Percentiles rank a stretch among this genome's conserved stretches.
Evolutionary conservation across 163 green algal genomes (phyloP).

Genomic region (Volvox carteri): DNA sequence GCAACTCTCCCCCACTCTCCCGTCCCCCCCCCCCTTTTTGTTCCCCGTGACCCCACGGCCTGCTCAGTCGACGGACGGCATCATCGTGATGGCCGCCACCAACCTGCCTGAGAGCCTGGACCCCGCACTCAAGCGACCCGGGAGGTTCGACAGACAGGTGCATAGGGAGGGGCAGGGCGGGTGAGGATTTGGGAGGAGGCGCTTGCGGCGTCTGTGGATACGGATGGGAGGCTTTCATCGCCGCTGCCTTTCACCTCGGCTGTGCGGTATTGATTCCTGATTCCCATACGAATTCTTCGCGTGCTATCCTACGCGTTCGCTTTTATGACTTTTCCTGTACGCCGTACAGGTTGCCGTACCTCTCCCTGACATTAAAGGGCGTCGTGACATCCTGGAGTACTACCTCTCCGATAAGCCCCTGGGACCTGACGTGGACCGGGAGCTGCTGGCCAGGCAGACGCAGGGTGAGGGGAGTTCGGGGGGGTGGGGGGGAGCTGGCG

Average conservation of each 20-base stretch:
- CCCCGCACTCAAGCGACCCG: conserved; percentile 90
- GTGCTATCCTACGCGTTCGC: too few species aligned
- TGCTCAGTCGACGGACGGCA: conserved; percentile 85
- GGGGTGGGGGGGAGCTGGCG: not conserved
- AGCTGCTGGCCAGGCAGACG: conserved; percentile 89
- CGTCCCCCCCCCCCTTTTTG: not conserved
- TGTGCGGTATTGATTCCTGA: too few species aligned
- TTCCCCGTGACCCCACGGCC: not conserved
- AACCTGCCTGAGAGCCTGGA: conserved; percentile 97
- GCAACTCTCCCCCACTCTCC: not conserved
- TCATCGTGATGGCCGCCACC: conserved; percentile 98
- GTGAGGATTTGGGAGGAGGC: not conserved
- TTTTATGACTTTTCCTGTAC: too few species aligned
- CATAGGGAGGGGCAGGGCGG: not conserved
- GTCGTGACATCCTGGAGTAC: conserved; percentile 91
- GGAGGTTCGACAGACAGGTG: conserved; percentile 92
- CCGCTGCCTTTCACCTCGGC: too few species aligned
- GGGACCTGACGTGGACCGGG: conserved; percentile 80
- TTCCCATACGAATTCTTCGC: too few species aligned
- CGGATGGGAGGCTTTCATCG: too few species aligned
- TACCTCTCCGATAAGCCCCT: conserved; percentile 94
- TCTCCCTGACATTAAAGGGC: conserved; percentile 91
- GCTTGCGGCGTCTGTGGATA: not conserved
- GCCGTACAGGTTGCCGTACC: conserved; percentile 85
- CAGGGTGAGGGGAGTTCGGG: conserved; percentile 40